These are phyloP conservation scores for Leptographium radiaticola DNA, from an alignment of 2,329 filamentous ascomycete species.

Conservation along the genomic window DNA sequence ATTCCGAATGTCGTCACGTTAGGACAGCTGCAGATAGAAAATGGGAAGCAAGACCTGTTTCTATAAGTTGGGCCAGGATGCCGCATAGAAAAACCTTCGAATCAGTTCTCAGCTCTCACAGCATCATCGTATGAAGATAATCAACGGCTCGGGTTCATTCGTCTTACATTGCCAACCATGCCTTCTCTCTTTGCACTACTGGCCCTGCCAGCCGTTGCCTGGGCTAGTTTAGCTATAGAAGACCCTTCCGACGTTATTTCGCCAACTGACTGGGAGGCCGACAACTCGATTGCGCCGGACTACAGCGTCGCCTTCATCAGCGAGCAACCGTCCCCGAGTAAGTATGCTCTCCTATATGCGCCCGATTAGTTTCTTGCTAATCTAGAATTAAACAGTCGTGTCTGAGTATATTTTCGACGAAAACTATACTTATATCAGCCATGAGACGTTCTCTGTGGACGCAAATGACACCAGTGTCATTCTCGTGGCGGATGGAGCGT, in stretches of 20 bases:
- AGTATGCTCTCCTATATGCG: too few species aligned
- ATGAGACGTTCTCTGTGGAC: not conserved
- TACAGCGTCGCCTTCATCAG: slow-evolving; percentile 3
- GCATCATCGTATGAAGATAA: too few species aligned
- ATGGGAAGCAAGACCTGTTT: too few species aligned
- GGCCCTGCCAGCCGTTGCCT: not conserved
- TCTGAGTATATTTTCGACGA: not conserved
- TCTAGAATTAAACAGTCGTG: not conserved
- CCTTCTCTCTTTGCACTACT: not conserved
- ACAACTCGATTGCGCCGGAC: slow-evolving; percentile 5
- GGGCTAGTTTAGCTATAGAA: not conserved
- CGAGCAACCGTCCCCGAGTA: slow-evolving; percentile 2
- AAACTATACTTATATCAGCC: not conserved
- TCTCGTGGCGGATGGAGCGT: not conserved
- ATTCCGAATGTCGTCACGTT: too few species aligned
- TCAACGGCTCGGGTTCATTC: too few species aligned
- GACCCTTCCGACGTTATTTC: slow-evolving; percentile 5
- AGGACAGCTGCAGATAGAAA: too few species aligned
- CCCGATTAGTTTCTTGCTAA: too few species aligned
- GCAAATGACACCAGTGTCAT: slow-evolving; percentile 5
- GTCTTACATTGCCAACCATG: too few species aligned
- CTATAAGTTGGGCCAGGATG: too few species aligned
- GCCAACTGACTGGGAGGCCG: not conserved
- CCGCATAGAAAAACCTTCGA: too few species aligned
- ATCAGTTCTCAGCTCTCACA: too few species aligned